Percentiles rank a stretch among this genome's conserved stretches.
These are phyloP conservation scores for Exophiala viscosa DNA, from an alignment of 2,329 filamentous ascomycete genomes.

Conservation along the genomic window DNA sequence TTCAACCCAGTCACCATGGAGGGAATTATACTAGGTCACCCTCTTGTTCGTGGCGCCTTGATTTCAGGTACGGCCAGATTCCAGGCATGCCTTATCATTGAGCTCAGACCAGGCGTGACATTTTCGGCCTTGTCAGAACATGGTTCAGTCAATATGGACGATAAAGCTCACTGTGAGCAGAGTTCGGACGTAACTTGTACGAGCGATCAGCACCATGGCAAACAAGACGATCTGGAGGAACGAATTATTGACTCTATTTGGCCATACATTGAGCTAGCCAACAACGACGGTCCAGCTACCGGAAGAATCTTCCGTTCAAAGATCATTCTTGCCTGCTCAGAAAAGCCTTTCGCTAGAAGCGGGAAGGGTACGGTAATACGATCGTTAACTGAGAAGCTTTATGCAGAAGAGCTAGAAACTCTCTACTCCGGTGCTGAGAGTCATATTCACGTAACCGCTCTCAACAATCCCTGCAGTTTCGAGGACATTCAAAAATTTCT, in stretches of 20 bases:
- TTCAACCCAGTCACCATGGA: conserved; percentile 50
- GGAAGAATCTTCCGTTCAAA: conserved; percentile 28
- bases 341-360: conserved; percentile 34
- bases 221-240: no score
- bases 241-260: neutral
- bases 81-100: no score
- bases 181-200: no score
- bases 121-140: no score
- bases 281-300: conserved; percentile 30
- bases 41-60: neutral
- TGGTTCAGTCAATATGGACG: no score
- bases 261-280: conserved; percentile 29
- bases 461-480: no score
- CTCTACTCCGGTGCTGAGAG: conserved; percentile 29
- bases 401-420: conserved; percentile 33
- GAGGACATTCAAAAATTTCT: no score
- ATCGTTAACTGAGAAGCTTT: neutral
- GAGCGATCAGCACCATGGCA: no score
- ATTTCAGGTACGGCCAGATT: neutral
- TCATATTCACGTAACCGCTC: no score
- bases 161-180: no score
- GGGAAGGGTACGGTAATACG: conserved; percentile 39
- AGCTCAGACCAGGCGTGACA: no score
- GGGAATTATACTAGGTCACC: conserved; percentile 39
- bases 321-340: conserved; percentile 32